Evolutionary conservation across 2,329 filamentous ascomycete species (phyloP), one percentile per base, ranked within the genome.

Genomic region (Talaromyces sp.): DNA sequence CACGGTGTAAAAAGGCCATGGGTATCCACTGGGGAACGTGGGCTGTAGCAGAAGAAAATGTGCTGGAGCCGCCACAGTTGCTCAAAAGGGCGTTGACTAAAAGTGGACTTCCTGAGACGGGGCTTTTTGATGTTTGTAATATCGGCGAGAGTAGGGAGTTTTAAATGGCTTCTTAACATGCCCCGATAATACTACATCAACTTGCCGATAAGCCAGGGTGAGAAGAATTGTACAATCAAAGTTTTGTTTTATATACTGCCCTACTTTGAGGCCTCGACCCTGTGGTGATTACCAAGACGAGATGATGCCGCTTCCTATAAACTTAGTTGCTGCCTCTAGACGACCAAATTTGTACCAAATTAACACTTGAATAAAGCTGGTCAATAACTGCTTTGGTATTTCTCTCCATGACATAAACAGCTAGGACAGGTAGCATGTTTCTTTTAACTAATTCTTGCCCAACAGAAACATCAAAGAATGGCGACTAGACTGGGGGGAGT

Each of bases 31-130:
- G 57, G 57, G 57, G 57, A 8, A 58, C 87, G 0, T 95, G 90
- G 89, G 84, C 87, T 0, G 72, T 94, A 65, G 94, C 91, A 0
- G 78, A 82, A 57, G 91, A 96, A 73, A 86, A 89, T 58, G 86
- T 93, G 3, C 69, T 89, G 58, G 89, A 94, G 75, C 91, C 91
- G 51, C 89, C 89, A 5, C 73, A 70, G 69, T 69, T 87, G 68
- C 74, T 96, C 61, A 85, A 78, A 70, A 77, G 87, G 70, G 90
- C 89, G 7, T 73, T 94, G 68, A 79, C 75, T 63, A 80, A 80
- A 68, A 86, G 84, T 43, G 58, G 51, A n/a, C 8, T 58, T 19
- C 9, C 48, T 6, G 58, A 58, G 55, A 37, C 8, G 4, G 58
- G 58, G 5, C 39, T 58, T 35, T 60, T 60, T 36, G 58, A 60